Evolutionary conservation across 768 basidiomycete species (phyloP), one percentile per base, ranked within the genome.

Genomic region (Lyophyllum semitale): DNA sequence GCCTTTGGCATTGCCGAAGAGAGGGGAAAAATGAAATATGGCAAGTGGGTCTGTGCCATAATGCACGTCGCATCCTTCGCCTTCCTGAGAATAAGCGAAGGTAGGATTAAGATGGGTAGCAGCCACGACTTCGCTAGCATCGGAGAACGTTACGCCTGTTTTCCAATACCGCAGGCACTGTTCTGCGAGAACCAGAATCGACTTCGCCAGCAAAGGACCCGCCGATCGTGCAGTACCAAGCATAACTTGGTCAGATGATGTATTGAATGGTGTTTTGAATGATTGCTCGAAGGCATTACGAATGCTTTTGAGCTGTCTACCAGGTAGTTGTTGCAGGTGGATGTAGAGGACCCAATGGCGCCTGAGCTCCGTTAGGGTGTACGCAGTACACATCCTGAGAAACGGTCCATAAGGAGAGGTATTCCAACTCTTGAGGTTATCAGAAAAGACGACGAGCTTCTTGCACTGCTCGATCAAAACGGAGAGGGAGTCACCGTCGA

Each of bases 21-120:
- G 30, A 23, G 32, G 27, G 55, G 55, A 41, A 18, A 77, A 68
- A 55, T 80, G 78, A 59, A 82, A 82, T 8, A 70, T 55, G 4
- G 64, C 20, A 4, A 78, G 54, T 5, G 78, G 81, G 54, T 78
- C 72, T 1, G 75, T 74, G 7, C 73, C 78, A 55, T 80, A 77
- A 51, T 82, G 78, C 1, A 79, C 68, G n/a, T 67, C 61, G 54
- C 72, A 80, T 2, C 62, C 70, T 53, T 68, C 63, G 8, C 79
- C 78, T 15, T 61, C 64, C 7, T 66, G 60, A 3, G 75, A 75
- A 58, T 76, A 79, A 0, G 71, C 69, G 47, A 81, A 81, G 0
- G 77, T 78, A 2, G 81, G 81, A 57, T 83, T 83, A 29, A 75
- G 49, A 25, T 71, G 53, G 3, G 61, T 73, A 1, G 71, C 68